Conservation (phyloP, 768 basidiomycete genomes). For the Hortiboletus campestris region DNA sequence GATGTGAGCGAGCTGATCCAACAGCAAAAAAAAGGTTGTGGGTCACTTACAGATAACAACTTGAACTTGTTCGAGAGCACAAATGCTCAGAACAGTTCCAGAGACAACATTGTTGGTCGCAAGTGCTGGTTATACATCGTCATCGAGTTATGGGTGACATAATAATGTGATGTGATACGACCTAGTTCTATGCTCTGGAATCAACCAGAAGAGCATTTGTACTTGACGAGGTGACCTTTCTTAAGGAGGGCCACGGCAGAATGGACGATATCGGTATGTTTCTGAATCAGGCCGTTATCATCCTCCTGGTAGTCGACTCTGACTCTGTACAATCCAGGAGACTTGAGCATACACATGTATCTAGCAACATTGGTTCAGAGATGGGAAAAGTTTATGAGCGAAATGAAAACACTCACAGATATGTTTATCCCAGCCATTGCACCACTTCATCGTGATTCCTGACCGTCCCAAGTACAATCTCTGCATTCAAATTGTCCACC, state of each 20-base stretch:
- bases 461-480: slow-evolving; percentile 93
- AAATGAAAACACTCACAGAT: slow-evolving; percentile 57
- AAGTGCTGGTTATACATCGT: too few species aligned
- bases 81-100: too few species aligned
- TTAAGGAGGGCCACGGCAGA: slow-evolving; percentile 92
- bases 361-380: slow-evolving; percentile 37
- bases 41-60: too few species aligned
- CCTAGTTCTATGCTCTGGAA: too few species aligned
- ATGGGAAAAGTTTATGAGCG: slow-evolving; percentile 1
- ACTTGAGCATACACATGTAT: slow-evolving; percentile 92
- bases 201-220: slow-evolving; percentile 84
- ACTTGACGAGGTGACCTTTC: slow-evolving; percentile 92
- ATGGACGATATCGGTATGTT: slow-evolving; percentile 90
- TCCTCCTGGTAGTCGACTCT: slow-evolving; percentile 90
- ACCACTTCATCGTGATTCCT: slow-evolving; percentile 96
- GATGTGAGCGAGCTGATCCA: too few species aligned
- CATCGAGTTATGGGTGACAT: too few species aligned
- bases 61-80: too few species aligned
- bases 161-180: too few species aligned
- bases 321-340: slow-evolving; percentile 84
- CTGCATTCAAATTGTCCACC: slow-evolving; percentile 95
- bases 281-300: slow-evolving; percentile 80
- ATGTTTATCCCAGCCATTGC: slow-evolving; percentile 95
- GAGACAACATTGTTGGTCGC: too few species aligned
- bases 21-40: too few species aligned